Conservation (phyloP, 2,329 filamentous ascomycete species). For the Monosporascus ibericus region DNA sequence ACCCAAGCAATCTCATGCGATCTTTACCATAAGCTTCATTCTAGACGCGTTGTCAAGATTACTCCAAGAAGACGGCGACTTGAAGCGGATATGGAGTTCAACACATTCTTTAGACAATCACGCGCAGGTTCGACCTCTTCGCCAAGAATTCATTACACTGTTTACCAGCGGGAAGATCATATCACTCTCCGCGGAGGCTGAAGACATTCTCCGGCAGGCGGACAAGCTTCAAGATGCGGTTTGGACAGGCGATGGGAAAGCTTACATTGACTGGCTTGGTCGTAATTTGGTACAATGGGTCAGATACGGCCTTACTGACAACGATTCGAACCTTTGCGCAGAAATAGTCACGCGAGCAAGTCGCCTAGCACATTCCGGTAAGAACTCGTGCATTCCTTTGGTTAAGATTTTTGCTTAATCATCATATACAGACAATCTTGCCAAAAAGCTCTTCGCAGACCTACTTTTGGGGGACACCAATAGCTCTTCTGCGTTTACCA, state of each 20-base stretch:
- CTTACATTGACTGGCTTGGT: conserved; percentile 68
- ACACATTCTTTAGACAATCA: conserved; percentile 8
- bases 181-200: conserved; percentile 50
- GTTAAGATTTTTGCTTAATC: neutral
- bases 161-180: conserved; percentile 44
- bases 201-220: conserved; percentile 37
- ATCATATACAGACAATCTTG: conserved; percentile 33
- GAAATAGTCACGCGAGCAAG: conserved; percentile 54
- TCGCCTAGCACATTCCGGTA: conserved; percentile 68
- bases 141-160: conserved; percentile 39
- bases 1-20: conserved; percentile 33
- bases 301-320: conserved; percentile 23
- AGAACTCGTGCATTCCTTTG: conserved; percentile 8
- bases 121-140: conserved; percentile 27
- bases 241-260: conserved; percentile 61
- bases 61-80: conserved; percentile 28
- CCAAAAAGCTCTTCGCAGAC: conserved; percentile 22
- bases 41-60: conserved; percentile 38
- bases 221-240: conserved; percentile 21
- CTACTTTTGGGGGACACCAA: conserved; percentile 16
- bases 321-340: conserved; percentile 36
- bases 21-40: conserved; percentile 37
- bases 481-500: conserved; percentile 20
- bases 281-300: conserved; percentile 49
- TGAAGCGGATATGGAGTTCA: conserved; percentile 19